Percentiles rank a stretch among this genome's conserved stretches.
These are phyloP conservation scores for Stephania cephalantha DNA, from an alignment of 164 flowering plant species.

Conservation along the genomic window DNA sequence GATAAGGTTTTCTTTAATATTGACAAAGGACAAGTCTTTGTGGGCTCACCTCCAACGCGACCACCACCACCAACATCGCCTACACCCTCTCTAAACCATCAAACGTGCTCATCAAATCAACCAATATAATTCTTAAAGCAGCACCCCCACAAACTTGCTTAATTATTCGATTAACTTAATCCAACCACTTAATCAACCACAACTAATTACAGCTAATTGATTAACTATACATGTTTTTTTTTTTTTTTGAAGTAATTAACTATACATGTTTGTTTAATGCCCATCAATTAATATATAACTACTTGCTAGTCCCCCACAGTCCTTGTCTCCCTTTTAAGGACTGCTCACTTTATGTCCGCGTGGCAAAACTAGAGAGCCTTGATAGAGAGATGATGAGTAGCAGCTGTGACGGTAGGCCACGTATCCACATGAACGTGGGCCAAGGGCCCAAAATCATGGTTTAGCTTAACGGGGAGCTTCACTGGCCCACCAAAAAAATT, in stretches of 20 bases:
- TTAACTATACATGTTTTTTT: too few species aligned
- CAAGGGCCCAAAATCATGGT: neutral
- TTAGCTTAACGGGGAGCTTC: too few species aligned
- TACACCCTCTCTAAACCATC: constrained; percentile 9
- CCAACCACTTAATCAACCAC: neutral
- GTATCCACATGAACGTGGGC: constrained; percentile 8
- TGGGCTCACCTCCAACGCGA: neutral
- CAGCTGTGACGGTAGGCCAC: neutral
- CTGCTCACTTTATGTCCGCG: neutral
- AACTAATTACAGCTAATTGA: too few species aligned
- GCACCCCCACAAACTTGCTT: too few species aligned
- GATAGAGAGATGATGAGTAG: neutral
- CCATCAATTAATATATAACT: neutral
- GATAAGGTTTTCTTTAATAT: constrained; percentile 11
- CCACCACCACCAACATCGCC: neutral
- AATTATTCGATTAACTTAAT: neutral
- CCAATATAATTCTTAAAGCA: neutral
- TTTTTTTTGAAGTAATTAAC: too few species aligned
- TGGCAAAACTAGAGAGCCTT: neutral
- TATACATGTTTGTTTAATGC: neutral
- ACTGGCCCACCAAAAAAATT: too few species aligned
- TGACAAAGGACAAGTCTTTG: constrained; percentile 5
- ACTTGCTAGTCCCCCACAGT: neutral
- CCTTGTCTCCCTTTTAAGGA: neutral
- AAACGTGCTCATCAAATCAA: constrained; percentile 10